These are phyloP conservation scores for Thelonectria discophora DNA, from an alignment of 2,329 filamentous ascomycete genomes.

Conservation along the genomic window DNA sequence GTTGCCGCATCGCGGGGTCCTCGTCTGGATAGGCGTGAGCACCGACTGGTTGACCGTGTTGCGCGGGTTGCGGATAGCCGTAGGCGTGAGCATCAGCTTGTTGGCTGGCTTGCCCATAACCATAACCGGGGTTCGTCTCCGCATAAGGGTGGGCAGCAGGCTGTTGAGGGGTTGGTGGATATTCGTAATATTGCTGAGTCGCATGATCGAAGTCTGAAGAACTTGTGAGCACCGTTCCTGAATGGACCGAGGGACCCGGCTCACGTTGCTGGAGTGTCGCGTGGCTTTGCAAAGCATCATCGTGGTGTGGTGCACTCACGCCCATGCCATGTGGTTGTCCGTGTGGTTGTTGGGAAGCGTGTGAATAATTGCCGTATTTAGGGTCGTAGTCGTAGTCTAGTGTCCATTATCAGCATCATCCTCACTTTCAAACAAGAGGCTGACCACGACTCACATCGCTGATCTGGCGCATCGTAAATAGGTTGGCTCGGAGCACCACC, in stretches of 20 bases:
- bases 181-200: constrained; percentile 7
- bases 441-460: constrained; percentile 14
- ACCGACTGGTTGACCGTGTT: too few species aligned
- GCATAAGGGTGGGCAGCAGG: background rate
- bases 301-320: background rate
- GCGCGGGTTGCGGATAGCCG: too few species aligned
- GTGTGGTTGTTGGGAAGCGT: constrained; percentile 1
- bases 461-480: background rate
- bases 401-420: constrained; percentile 4
- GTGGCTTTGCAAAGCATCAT: too few species aligned
- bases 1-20: too few species aligned
- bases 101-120: too few species aligned
- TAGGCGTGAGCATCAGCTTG: too few species aligned
- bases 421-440: background rate
- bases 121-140: too few species aligned
- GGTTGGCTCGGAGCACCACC: constrained; percentile 1
- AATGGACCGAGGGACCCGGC: too few species aligned
- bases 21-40: too few species aligned
- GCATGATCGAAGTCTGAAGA: constrained; percentile 5
- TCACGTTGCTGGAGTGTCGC: too few species aligned
- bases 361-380: constrained; percentile 12
- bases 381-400: constrained; percentile 14
- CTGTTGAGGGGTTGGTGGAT: constrained; percentile 1
- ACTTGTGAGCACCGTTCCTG: constrained; percentile 1
- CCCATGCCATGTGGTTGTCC: too few species aligned